Conservation (phyloP, 23 red algal species). For the Cyanidium caldarium region DNA sequence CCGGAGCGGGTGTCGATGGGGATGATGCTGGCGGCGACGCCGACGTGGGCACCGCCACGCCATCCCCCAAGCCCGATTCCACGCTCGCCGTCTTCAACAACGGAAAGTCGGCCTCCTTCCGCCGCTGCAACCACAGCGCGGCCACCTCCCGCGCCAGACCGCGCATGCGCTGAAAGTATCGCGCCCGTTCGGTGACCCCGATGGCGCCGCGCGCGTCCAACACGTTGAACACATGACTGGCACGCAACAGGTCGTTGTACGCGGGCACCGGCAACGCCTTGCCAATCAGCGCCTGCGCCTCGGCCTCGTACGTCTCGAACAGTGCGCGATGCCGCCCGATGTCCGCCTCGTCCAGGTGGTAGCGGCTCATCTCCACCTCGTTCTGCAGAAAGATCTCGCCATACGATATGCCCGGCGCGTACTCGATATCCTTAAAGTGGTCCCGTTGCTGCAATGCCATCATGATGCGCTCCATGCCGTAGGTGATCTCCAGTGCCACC, state of each 20-base stretch:
- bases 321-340: slow-evolving; percentile 41
- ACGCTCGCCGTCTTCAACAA: slow-evolving; percentile 4
- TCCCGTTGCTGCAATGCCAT: slow-evolving; percentile 58
- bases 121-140: slow-evolving; percentile 55
- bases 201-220: slow-evolving; percentile 89
- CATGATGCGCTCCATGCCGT: slow-evolving; percentile 89
- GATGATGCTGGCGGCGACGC: too few relatives aligned
- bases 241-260: slow-evolving; percentile 74
- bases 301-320: slow-evolving; percentile 75
- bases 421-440: slow-evolving; percentile 97
- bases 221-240: slow-evolving; percentile 94
- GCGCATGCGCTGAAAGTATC: slow-evolving; percentile 85
- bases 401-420: slow-evolving; percentile 32
- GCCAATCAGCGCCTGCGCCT: slow-evolving; percentile 48
- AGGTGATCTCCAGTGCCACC: slow-evolving; percentile 86
- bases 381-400: slow-evolving; percentile 82
- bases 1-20: too few relatives aligned
- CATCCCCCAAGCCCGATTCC: neutral
- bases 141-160: slow-evolving; percentile 69
- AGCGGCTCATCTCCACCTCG: slow-evolving; percentile 93
- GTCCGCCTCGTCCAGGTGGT: slow-evolving; percentile 82
- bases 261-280: slow-evolving; percentile 67
- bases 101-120: slow-evolving; percentile 65
- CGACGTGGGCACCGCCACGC: neutral
- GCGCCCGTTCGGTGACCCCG: slow-evolving; percentile 80